Conservation (phyloP, 495 filamentous ascomycete genomes). For the Podospora bellae-mahoneyi region DNA sequence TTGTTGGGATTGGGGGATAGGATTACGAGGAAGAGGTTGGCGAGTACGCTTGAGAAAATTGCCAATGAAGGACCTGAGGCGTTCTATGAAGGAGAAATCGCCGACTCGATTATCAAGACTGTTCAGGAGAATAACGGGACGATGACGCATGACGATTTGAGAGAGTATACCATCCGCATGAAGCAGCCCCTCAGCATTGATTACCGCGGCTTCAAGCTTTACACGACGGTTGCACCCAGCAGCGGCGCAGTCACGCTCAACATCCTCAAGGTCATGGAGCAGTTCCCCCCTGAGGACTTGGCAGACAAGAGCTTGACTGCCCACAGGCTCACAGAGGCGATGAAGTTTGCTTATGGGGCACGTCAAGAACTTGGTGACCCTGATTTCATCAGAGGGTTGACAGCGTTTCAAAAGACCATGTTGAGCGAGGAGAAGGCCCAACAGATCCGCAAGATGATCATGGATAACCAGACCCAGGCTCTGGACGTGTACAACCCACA, state of each 20-base stretch:
- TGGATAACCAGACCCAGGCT: slow-evolving; percentile 63
- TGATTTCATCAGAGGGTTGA: slow-evolving; percentile 58
- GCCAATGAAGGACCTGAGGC: slow-evolving; percentile 63
- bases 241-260: slow-evolving; percentile 69
- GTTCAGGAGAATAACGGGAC: slow-evolving; percentile 66
- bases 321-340: slow-evolving; percentile 81
- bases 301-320: slow-evolving; percentile 49
- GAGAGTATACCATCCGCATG: slow-evolving; percentile 61
- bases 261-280: slow-evolving; percentile 73
- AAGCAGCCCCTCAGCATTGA: slow-evolving; percentile 60
- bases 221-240: slow-evolving; percentile 65
- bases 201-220: slow-evolving; percentile 68
- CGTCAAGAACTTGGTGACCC: slow-evolving; percentile 73
- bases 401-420: slow-evolving; percentile 51
- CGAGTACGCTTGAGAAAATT: slow-evolving; percentile 69
- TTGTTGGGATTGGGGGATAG: slow-evolving; percentile 63
- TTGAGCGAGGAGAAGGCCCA: slow-evolving; percentile 55
- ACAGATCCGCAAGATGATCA: slow-evolving; percentile 62
- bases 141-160: slow-evolving; percentile 77
- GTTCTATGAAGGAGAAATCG: slow-evolving; percentile 68
- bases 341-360: slow-evolving; percentile 81
- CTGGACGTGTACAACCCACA: slow-evolving; percentile 67
- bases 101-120: slow-evolving; percentile 67
- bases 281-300: slow-evolving; percentile 52
- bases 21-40: slow-evolving; percentile 75